Conservation (phyloP, 202 grass and related monocot genomes). For the Alloteropsis angusta region DNA sequence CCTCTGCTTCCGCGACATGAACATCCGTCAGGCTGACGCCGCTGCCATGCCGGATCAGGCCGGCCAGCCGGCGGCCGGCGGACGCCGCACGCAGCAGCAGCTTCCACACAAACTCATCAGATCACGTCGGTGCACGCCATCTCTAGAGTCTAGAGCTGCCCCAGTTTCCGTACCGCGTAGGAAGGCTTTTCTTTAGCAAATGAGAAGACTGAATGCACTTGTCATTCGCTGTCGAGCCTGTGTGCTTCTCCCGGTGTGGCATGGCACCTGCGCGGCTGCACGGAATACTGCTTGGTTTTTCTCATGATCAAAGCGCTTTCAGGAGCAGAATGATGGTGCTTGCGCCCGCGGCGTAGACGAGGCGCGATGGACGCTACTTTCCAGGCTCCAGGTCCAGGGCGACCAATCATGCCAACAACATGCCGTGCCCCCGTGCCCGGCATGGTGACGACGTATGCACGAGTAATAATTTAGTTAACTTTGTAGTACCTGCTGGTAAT, state of each 20-base stretch:
- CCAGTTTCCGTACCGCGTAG: background rate
- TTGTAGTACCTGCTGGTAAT: too few species aligned
- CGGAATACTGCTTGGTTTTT: background rate
- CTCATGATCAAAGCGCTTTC: conserved; percentile 15
- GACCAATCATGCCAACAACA: conserved; percentile 24
- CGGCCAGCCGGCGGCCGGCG: background rate
- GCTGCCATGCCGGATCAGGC: background rate
- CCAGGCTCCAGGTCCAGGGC: conserved; percentile 12
- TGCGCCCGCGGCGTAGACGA: background rate
- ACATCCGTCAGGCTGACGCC: conserved; percentile 14
- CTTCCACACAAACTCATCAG: conserved; percentile 8
- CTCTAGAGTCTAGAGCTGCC: background rate
- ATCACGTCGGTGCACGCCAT: conserved; percentile 1
- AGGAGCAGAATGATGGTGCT: conserved; percentile 41
- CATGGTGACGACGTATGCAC: too few species aligned
- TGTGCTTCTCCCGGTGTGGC: background rate
- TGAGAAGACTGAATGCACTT: background rate
- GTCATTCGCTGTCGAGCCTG: background rate
- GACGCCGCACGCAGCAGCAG: background rate
- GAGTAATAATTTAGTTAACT: too few species aligned
- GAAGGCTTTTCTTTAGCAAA: background rate
- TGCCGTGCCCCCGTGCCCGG: background rate
- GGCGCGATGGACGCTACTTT: conserved; percentile 11
- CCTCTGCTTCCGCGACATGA: background rate
- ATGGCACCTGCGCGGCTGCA: background rate